phyloP scores from a whole-genome alignment of 331 rosid genomes.

The Stylosanthes scabra region DNA sequence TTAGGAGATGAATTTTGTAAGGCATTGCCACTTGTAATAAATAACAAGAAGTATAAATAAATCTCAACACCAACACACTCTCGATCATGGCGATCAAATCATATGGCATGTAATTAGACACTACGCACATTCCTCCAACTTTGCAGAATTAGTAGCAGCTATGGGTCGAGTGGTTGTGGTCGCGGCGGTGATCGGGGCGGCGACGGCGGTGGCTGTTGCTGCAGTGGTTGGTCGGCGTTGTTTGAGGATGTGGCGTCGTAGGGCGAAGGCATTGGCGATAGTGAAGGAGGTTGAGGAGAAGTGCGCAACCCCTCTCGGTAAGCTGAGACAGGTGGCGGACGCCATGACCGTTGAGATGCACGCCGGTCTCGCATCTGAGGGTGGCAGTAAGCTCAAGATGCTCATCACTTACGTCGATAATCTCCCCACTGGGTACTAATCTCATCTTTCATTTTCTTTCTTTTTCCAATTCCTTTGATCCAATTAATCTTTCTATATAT shows the following conservation, averaged over 20 bases:
- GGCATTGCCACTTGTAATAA: neutral
- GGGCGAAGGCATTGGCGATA: slow-evolving; percentile 67
- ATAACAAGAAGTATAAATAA: neutral
- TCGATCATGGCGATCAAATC: neutral
- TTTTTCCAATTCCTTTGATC: slow-evolving; percentile 6
- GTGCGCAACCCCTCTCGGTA: slow-evolving; percentile 70
- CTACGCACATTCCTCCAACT: neutral
- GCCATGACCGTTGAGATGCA: slow-evolving; percentile 99
- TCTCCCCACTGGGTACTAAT: slow-evolving; percentile 87
- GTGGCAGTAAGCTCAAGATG: slow-evolving; percentile 99
- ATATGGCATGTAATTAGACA: neutral
- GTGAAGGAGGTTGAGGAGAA: slow-evolving; percentile 82
- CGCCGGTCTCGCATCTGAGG: slow-evolving; percentile 97
- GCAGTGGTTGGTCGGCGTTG: slow-evolving; percentile 65
- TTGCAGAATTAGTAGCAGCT: neutral
- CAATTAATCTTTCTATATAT: too few relatives aligned
- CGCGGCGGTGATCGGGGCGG: slow-evolving; percentile 72
- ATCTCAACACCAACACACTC: neutral
- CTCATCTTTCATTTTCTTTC: neutral
- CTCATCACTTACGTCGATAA: slow-evolving; percentile 84
- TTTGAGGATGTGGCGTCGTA: slow-evolving; percentile 59
- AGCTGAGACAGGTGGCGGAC: slow-evolving; percentile 84
- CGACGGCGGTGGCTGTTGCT: slow-evolving; percentile 76
- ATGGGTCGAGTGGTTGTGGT: slow-evolving; percentile 80
- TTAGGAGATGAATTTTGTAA: neutral